Conservation (phyloP, 2,329 filamentous ascomycete species). For the Mycosphaerella sp. region DNA sequence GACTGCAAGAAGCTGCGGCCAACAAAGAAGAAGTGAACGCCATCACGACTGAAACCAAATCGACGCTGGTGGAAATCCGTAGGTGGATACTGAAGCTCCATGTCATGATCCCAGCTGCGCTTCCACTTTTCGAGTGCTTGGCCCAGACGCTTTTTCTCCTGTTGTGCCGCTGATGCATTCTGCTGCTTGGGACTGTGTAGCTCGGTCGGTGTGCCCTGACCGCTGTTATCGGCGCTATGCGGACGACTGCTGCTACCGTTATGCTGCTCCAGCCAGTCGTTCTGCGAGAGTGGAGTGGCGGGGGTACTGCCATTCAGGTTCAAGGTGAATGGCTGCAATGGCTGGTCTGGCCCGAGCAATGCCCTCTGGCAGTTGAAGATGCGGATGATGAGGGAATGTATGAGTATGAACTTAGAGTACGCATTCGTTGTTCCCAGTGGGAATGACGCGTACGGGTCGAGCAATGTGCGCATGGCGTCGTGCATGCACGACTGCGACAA, state of each 20-base stretch:
- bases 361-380: constrained; percentile 50
- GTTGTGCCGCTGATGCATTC: constrained; percentile 42
- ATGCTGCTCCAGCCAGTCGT: constrained; percentile 52
- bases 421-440: constrained; percentile 62
- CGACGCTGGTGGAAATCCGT: constrained; percentile 49
- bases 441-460: constrained; percentile 55
- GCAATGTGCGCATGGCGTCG: constrained; percentile 55
- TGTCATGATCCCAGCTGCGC: constrained; percentile 63
- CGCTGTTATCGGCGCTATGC: constrained; percentile 32
- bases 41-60: constrained; percentile 65
- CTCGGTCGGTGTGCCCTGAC: constrained; percentile 40
- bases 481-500: constrained; percentile 60
- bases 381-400: constrained; percentile 62
- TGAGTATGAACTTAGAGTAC: constrained; percentile 67
- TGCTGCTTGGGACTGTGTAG: constrained; percentile 39
- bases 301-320: constrained; percentile 39
- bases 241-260: constrained; percentile 24
- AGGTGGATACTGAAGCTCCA: constrained; percentile 60
- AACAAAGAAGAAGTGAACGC: constrained; percentile 67
- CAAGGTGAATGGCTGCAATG: constrained; percentile 28
- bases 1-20: constrained; percentile 60
- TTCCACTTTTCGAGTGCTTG: constrained; percentile 66
- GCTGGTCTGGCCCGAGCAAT: constrained; percentile 26
- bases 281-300: constrained; percentile 53
- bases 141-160: constrained; percentile 43